Conservation (phyloP, 441 rosid genomes). For the Corymbia calophylla region DNA sequence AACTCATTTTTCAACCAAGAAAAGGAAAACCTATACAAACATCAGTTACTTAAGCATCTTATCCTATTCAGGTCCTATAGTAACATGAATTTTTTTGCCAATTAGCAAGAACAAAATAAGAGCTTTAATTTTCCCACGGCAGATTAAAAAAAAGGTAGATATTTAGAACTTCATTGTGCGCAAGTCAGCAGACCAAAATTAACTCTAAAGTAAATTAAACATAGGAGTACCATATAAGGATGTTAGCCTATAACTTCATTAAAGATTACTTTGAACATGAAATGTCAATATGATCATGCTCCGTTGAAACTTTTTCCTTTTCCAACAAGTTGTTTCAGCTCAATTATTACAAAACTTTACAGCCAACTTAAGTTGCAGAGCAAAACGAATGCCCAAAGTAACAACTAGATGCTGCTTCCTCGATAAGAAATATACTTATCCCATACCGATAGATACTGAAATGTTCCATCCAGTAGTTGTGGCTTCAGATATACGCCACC, state of each 20-base stretch:
- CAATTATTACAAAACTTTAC: neutral
- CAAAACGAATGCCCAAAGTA: neutral
- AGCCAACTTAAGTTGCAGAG: neutral
- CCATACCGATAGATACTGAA: slow-evolving; percentile 76
- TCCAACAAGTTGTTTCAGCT: neutral
- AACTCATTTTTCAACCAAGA: neutral
- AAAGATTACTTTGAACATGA: neutral
- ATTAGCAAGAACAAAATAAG: neutral
- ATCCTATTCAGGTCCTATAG: neutral
- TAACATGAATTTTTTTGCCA: neutral
- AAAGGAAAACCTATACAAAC: neutral
- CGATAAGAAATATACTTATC: neutral
- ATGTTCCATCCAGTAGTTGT: slow-evolving; percentile 82
- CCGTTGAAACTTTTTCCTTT: neutral
- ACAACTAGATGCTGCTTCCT: neutral
- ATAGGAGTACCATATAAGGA: neutral
- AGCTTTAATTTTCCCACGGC: neutral
- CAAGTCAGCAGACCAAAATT: neutral
- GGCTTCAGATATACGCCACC: slow-evolving; percentile 91
- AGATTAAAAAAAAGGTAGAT: neutral
- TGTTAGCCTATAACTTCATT: neutral
- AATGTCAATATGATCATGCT: neutral
- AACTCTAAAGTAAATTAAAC: neutral
- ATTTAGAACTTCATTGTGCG: neutral
- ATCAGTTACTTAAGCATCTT: neutral